phyloP scores from a whole-genome alignment of 2,329 filamentous ascomycete species.

The Leptographium radiaticola region DNA sequence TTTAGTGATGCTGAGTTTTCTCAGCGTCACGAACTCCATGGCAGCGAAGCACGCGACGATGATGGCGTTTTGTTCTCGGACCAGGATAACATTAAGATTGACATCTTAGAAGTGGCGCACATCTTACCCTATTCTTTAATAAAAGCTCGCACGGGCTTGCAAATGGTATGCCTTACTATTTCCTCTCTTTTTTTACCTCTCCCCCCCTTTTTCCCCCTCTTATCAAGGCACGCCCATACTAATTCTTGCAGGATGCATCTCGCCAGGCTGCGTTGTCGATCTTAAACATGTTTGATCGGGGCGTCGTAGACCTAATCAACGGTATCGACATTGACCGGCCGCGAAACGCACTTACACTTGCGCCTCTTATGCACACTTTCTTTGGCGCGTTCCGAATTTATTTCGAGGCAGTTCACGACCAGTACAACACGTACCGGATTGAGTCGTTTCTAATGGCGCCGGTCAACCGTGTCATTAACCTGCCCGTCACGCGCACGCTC shows the following conservation, averaged over 20 bases:
- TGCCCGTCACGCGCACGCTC: not conserved
- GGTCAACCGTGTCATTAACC: not conserved
- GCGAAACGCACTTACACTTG: not conserved
- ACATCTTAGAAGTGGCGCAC: not conserved
- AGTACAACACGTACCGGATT: not conserved
- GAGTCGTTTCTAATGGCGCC: not conserved
- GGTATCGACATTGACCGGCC: not conserved
- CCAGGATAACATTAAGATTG: not conserved
- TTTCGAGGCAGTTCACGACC: not conserved
- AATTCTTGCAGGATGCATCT: not conserved
- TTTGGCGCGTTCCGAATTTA: not conserved
- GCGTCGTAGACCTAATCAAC: not conserved
- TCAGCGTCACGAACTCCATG: not conserved
- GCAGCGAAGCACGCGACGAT: not conserved
- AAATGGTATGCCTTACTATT: not conserved
- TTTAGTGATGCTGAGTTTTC: not conserved
- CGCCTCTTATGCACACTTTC: not conserved
- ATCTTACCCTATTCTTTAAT: not conserved
- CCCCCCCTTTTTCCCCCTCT: no score
- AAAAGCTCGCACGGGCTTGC: not conserved
- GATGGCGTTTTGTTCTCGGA: not conserved
- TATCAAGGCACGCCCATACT: not conserved
- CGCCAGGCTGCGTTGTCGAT: not conserved
- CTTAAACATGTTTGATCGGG: not conserved
- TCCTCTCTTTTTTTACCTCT: not conserved